phyloP scores from a whole-genome alignment of 352 stramenopile genomes.

The Pythium plurisporium region DNA sequence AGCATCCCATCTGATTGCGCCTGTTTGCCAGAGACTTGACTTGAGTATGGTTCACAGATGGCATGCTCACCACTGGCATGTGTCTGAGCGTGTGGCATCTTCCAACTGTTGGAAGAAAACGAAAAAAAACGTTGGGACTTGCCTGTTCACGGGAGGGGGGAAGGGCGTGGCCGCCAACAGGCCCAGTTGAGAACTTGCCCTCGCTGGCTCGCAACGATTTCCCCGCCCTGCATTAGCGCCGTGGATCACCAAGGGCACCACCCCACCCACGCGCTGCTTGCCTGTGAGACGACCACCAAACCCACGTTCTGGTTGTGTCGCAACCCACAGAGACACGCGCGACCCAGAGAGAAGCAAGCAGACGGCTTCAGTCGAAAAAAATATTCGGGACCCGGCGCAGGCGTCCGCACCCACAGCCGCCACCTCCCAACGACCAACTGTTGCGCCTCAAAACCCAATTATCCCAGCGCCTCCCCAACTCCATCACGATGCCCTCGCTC shows the following conservation, averaged over 20 bases:
- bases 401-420: not conserved
- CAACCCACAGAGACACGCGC: conserved; percentile 6
- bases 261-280: too few relatives aligned
- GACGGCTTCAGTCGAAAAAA: not conserved
- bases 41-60: conserved; percentile 13
- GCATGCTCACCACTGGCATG: not conserved
- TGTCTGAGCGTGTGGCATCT: conserved; percentile 1
- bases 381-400: too few relatives aligned
- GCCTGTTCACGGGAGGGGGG: too few relatives aligned
- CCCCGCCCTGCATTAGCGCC: too few relatives aligned
- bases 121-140: too few relatives aligned
- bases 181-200: conserved; percentile 1
- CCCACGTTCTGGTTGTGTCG: not conserved
- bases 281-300: too few relatives aligned
- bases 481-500: conserved; percentile 12
- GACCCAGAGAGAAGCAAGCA: conserved; percentile 8
- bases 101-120: conserved; percentile 14
- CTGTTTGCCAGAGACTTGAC: conserved; percentile 8
- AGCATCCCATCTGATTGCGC: conserved; percentile 8
- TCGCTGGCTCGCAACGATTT: too few relatives aligned
- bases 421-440: conserved; percentile 1
- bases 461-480: too few relatives aligned
- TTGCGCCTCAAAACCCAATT: too few relatives aligned
- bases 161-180: too few relatives aligned
- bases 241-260: too few relatives aligned